These are phyloP conservation scores for Seiridium unicorne DNA, from an alignment of 2,329 filamentous ascomycete species.

Conservation along the genomic window DNA sequence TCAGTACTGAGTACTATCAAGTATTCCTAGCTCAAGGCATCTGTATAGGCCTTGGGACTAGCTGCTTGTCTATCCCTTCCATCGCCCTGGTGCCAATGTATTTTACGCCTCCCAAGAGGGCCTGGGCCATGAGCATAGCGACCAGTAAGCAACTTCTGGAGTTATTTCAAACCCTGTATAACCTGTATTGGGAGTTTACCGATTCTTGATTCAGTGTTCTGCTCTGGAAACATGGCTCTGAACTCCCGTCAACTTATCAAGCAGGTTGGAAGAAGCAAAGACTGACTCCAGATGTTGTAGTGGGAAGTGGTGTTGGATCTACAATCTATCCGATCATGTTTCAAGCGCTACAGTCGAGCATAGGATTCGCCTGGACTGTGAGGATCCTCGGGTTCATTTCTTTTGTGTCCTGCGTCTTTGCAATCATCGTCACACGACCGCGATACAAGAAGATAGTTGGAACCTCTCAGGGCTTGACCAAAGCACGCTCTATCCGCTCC, in stretches of 20 bases:
- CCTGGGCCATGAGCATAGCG: neutral
- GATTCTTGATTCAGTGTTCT: too few species aligned
- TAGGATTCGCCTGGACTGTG: constrained; percentile 3
- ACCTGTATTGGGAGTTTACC: too few species aligned
- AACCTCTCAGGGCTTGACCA: neutral
- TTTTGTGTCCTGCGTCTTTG: neutral
- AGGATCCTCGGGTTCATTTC: constrained; percentile 5
- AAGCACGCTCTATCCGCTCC: neutral
- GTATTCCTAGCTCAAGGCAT: constrained; percentile 3
- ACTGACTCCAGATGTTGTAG: too few species aligned
- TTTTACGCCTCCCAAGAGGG: neutral
- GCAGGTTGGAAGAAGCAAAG: too few species aligned
- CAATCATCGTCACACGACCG: constrained; percentile 1
- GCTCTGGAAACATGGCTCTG: too few species aligned
- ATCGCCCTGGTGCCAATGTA: constrained; percentile 5
- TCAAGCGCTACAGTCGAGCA: neutral
- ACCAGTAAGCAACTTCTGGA: neutral
- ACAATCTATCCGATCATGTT: constrained; percentile 6
- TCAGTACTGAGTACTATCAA: constrained; percentile 1
- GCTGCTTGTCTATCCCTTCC: constrained; percentile 3
- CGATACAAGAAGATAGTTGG: neutral
- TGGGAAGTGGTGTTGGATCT: neutral
- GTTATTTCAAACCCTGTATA: too few species aligned
- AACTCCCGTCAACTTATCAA: too few species aligned
- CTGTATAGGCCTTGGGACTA: constrained; percentile 2